Conservation (phyloP, 129 eudicot genomes). For the Arctium minus region DNA sequence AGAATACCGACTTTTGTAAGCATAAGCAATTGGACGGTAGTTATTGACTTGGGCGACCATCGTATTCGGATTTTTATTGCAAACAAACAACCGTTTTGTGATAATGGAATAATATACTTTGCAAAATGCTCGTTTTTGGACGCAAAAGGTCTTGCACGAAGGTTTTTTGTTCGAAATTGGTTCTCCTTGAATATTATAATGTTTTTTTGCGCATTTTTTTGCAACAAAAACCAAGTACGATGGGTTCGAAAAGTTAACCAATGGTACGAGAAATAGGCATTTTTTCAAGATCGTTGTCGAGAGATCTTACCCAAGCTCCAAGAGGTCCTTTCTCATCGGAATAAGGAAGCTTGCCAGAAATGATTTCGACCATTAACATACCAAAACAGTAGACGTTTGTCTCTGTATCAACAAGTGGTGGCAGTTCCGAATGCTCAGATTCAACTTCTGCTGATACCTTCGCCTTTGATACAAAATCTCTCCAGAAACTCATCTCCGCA, state of each 20-base stretch:
- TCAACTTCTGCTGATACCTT: slow-evolving; percentile 38
- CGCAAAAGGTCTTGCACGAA: neutral
- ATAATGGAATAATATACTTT: no score
- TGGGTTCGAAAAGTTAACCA: neutral
- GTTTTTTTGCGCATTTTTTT: neutral
- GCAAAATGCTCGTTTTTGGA: no score
- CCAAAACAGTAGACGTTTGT: slow-evolving; percentile 75
- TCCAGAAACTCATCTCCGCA: slow-evolving; percentile 62
- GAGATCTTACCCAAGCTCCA: slow-evolving; percentile 52
- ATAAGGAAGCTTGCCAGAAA: slow-evolving; percentile 70
- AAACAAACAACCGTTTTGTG: no score
- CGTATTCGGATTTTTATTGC: no score
- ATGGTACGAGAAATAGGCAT: neutral
- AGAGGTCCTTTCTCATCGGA: slow-evolving; percentile 51
- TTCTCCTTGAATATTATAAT: no score
- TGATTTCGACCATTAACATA: slow-evolving; percentile 66
- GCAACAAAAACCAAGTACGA: neutral
- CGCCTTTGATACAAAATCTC: slow-evolving; percentile 40
- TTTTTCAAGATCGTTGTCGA: neutral
- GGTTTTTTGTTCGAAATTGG: neutral
- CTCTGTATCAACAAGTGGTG: slow-evolving; percentile 48
- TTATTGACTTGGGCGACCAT: no score
- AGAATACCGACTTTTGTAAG: no score
- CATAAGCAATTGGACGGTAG: no score
- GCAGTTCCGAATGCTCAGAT: slow-evolving; percentile 46